Evolutionary conservation across 345 rosid species (phyloP), one percentile per base, ranked within the genome.

Genomic region (Limnanthes douglasii): DNA sequence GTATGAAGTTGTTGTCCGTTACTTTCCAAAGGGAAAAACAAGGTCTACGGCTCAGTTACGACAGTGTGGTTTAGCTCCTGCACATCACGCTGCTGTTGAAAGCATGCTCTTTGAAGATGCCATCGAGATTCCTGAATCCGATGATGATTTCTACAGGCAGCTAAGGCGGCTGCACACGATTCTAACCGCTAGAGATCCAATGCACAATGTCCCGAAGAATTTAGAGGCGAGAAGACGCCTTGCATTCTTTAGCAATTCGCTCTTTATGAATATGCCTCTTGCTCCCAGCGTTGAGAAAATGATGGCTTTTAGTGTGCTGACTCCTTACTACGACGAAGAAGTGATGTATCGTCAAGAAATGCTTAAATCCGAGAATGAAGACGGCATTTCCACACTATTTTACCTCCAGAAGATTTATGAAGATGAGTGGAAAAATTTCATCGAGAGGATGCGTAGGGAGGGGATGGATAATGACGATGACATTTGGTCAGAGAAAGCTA

Each of bases 221-320:
- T 43, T 73, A 5, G 94, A 78, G 78, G 97, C 93, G 33, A 73
- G 97, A 46, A 57, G 79, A 50, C 81, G 95, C 15, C 60, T 86
- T 47, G 82, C 97, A 26, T 86, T 86, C 61, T 86, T 86, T 48
- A 71, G 86, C 62, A 86, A 86, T 54, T 82, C 97, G 0, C 64
- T 86, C 49, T 86, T 86, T 61, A 86, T 86, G 97, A 78, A 69
- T 62, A 82, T 86, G 78, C 95, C 95, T 2, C 93, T 17, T 50
- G 93, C 95, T 16, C 93, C 95, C 18, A 41, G 51, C 24, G 93
- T 86, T 5, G 93, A 82, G 42, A 86, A 86, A 54, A 86, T 86
- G 97, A 59, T 86, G 86, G 88, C 97, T 42, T 82, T 86, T 39
- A 75, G 88, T 60, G 83, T 86, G 32, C 53, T 86, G 51, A 86